phyloP scores from a whole-genome alignment of 2,329 filamentous ascomycete species.

The Cercospora brassicicola region DNA sequence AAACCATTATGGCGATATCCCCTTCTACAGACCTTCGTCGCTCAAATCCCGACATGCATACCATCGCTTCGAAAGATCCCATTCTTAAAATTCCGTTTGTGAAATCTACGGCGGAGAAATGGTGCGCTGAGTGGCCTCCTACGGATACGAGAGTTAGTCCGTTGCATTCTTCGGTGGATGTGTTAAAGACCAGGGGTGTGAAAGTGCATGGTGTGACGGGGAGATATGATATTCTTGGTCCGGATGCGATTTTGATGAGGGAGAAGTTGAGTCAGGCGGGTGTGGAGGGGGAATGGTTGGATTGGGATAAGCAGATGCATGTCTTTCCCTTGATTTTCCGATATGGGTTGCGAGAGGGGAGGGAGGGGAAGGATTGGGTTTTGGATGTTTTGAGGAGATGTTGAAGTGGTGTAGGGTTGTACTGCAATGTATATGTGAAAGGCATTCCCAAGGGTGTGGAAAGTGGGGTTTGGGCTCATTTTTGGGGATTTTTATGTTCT shows the following conservation, averaged over 20 bases:
- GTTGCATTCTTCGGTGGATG: conserved; percentile 46
- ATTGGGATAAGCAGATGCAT: conserved; percentile 63
- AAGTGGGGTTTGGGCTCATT: not conserved
- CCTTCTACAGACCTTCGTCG: conserved; percentile 54
- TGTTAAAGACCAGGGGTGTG: conserved; percentile 45
- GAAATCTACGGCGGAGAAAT: conserved; percentile 45
- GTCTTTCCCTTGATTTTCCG: conserved; percentile 56
- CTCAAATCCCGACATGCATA: conserved; percentile 47
- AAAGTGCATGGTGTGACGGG: conserved; percentile 56
- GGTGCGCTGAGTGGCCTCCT: conserved; percentile 45
- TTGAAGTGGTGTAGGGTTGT: not conserved
- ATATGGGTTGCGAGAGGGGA: conserved; percentile 52
- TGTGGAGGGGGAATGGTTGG: conserved; percentile 56
- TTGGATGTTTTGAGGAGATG: conserved; percentile 37
- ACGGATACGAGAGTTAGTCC: conserved; percentile 53
- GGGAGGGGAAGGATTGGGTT: conserved; percentile 50
- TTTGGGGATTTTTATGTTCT: not conserved
- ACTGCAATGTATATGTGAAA: not conserved
- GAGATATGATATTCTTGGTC: conserved; percentile 55
- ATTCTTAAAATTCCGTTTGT: conserved; percentile 48
- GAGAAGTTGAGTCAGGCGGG: conserved; percentile 48
- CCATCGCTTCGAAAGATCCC: conserved; percentile 47
- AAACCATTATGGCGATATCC: conserved; percentile 48
- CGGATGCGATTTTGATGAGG: conserved; percentile 53
- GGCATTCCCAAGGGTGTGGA: not conserved